Conservation (phyloP, 1,284 basidiomycete genomes). For the Phlebopus sp. region DNA sequence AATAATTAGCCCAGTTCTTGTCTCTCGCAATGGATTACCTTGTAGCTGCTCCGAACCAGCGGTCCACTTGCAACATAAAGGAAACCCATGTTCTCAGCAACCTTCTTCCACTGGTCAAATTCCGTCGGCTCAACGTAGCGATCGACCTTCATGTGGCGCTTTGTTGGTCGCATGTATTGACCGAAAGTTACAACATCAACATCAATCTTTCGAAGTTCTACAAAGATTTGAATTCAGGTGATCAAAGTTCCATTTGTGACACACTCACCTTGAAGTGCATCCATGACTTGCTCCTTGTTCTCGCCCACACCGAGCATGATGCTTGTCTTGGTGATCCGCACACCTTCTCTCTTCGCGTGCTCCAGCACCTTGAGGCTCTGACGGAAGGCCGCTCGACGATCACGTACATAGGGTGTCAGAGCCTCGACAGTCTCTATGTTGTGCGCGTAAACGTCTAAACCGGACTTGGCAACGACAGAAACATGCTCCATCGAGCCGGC, state of each 20-base stretch:
- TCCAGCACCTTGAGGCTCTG: slow-evolving; percentile 86
- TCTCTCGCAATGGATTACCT: slow-evolving; percentile 49
- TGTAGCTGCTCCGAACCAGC: slow-evolving; percentile 94
- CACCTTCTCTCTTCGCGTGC: slow-evolving; percentile 79
- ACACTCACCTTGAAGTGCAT: slow-evolving; percentile 75
- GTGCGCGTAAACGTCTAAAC: slow-evolving; percentile 97
- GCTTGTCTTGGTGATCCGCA: slow-evolving; percentile 94
- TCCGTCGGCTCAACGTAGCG: slow-evolving; percentile 93
- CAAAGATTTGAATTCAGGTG: background rate
- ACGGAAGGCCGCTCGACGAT: slow-evolving; percentile 90
- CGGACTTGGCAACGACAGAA: slow-evolving; percentile 83
- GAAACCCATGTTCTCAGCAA: slow-evolving; percentile 94
- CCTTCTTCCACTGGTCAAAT: slow-evolving; percentile 88
- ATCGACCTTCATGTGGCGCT: slow-evolving; percentile 98
- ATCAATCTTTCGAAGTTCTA: slow-evolving; percentile 83
- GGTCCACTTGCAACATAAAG: slow-evolving; percentile 97
- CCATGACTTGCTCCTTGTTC: slow-evolving; percentile 78
- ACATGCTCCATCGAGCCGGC: slow-evolving; percentile 75
- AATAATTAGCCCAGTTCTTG: slow-evolving; percentile 6
- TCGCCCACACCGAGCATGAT: slow-evolving; percentile 99
- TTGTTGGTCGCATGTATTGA: slow-evolving; percentile 99
- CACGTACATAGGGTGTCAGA: slow-evolving; percentile 92
- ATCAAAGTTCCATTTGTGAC: background rate
- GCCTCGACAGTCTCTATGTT: slow-evolving; percentile 96
- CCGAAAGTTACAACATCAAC: slow-evolving; percentile 99